These are phyloP conservation scores for Penicillium bialowiezense DNA, from an alignment of 495 filamentous ascomycete genomes.

Conservation along the genomic window DNA sequence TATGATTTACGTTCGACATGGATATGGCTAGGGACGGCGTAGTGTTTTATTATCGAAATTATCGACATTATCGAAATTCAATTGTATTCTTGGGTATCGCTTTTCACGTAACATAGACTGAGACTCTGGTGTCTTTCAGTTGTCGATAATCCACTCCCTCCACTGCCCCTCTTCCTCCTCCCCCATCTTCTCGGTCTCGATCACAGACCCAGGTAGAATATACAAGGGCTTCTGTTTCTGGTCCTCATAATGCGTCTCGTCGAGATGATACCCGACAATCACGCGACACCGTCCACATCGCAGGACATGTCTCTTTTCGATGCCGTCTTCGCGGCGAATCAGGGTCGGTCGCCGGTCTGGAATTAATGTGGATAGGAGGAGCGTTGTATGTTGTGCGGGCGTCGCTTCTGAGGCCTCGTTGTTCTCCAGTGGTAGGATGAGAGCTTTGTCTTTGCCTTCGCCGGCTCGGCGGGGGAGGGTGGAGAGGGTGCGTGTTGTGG, in stretches of 20 bases:
- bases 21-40: constrained; percentile 12
- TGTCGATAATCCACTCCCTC: constrained; percentile 19
- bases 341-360: constrained; percentile 52
- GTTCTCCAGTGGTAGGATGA: constrained; percentile 28
- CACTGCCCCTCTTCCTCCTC: constrained; percentile 31
- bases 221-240: constrained; percentile 50
- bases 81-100: constrained; percentile 6
- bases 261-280: constrained; percentile 59
- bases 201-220: constrained; percentile 54
- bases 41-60: constrained; percentile 8
- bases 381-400: constrained; percentile 37
- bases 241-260: constrained; percentile 32
- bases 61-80: constrained; percentile 8
- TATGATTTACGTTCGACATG: constrained; percentile 19
- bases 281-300: constrained; percentile 64
- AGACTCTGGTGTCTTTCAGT: too few relatives aligned
- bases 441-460: constrained; percentile 23
- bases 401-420: constrained; percentile 2
- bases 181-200: constrained; percentile 47
- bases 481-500: constrained; percentile 55
- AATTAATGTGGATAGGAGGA: constrained; percentile 47
- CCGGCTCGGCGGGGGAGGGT: constrained; percentile 51
- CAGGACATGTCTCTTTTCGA: constrained; percentile 63
- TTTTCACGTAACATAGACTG: background rate
- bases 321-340: constrained; percentile 63